Percentiles rank a stretch among this genome's conserved stretches.
phyloP scores from a whole-genome alignment of 768 basidiomycete genomes.

The Hemileccinum rubropunctum region DNA sequence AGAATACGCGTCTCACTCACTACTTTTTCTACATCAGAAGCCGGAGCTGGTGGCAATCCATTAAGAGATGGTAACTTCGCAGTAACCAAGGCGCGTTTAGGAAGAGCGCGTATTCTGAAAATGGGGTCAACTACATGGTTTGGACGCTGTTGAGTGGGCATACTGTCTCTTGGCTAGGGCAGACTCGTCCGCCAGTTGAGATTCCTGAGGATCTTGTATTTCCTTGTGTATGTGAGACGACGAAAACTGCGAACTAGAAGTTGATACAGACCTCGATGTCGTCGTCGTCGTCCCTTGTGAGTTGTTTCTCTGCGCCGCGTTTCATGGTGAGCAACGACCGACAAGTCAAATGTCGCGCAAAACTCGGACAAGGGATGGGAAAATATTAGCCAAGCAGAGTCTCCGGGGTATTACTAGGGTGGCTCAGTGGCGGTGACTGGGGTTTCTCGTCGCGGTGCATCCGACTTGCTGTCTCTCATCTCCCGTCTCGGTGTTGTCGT shows the following conservation, averaged over 20 bases:
- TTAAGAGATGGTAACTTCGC: constrained; percentile 23
- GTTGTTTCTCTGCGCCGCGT: constrained; percentile 69
- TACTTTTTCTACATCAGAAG: constrained; percentile 20
- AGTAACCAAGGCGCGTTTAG: constrained; percentile 42
- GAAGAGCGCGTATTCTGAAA: constrained; percentile 62
- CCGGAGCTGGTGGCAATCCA: constrained; percentile 24
- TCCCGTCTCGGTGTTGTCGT: too few relatives aligned
- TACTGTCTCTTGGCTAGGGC: constrained; percentile 57
- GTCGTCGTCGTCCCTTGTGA: constrained; percentile 55
- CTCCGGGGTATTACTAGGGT: too few relatives aligned
- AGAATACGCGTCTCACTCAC: constrained; percentile 23
- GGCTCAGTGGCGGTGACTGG: too few relatives aligned
- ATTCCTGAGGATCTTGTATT: constrained; percentile 38
- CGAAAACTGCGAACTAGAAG: neutral
- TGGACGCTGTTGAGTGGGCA: constrained; percentile 20
- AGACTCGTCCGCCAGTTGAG: constrained; percentile 60
- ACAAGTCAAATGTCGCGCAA: neutral
- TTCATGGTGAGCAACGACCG: constrained; percentile 48
- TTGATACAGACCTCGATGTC: constrained; percentile 31
- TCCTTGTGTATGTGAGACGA: constrained; percentile 35
- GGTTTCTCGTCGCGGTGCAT: too few relatives aligned
- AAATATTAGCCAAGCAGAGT: constrained; percentile 21
- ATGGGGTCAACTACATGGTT: constrained; percentile 9
- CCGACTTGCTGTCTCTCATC: too few relatives aligned
- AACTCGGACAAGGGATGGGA: constrained; percentile 5